These are phyloP conservation scores for Fusarium sp. DNA, from an alignment of 2,329 filamentous ascomycete genomes.

Conservation along the genomic window DNA sequence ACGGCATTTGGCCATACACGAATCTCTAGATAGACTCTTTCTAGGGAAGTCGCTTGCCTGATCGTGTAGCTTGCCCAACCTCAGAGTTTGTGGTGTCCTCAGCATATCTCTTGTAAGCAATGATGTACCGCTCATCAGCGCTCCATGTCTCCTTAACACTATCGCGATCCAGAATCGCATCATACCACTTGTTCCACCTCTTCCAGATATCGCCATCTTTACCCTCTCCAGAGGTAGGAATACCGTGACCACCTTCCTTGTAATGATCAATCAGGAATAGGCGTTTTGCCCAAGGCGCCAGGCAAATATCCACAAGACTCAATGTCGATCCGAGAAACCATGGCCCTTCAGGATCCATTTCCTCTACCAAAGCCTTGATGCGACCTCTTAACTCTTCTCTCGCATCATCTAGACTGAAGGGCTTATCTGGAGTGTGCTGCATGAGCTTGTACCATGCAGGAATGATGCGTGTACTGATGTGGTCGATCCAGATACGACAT, in stretches of 20 bases:
- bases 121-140: slow-evolving; percentile 73
- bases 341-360: slow-evolving; percentile 69
- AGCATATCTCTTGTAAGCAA: slow-evolving; percentile 75
- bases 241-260: slow-evolving; percentile 67
- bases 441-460: slow-evolving; percentile 75
- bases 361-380: slow-evolving; percentile 69
- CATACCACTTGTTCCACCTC: slow-evolving; percentile 74
- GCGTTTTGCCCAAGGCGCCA: slow-evolving; percentile 79
- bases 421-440: slow-evolving; percentile 65
- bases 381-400: slow-evolving; percentile 68
- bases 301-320: slow-evolving; percentile 75
- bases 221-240: slow-evolving; percentile 64
- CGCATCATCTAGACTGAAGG: slow-evolving; percentile 63
- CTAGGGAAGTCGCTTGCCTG: slow-evolving; percentile 69
- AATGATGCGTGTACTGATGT: slow-evolving; percentile 73
- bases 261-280: slow-evolving; percentile 82
- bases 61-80: slow-evolving; percentile 71
- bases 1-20: not conserved
- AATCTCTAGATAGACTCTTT: not conserved
- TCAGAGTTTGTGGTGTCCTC: slow-evolving; percentile 73
- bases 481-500: slow-evolving; percentile 80
- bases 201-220: slow-evolving; percentile 72
- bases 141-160: slow-evolving; percentile 78
- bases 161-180: slow-evolving; percentile 67
- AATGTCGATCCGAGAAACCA: slow-evolving; percentile 75